phyloP scores from a whole-genome alignment of 176 grass and related monocot genomes.

The Tillandsia leiboldiana region DNA sequence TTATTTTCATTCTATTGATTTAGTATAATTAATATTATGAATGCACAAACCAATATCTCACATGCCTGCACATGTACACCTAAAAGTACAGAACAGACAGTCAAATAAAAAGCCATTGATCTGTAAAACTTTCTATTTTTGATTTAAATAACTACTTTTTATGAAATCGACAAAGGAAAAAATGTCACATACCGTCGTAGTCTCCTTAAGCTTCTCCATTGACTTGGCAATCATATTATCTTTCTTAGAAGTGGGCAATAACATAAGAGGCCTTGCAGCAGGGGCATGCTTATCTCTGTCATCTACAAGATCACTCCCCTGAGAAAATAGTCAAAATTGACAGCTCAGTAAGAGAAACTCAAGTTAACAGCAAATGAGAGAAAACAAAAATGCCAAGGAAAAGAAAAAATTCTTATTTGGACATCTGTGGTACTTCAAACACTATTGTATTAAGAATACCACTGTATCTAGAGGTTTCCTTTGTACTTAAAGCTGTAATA shows the following conservation, averaged over 20 bases:
- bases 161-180: constrained; percentile 11
- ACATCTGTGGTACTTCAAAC: no score
- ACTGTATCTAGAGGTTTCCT: no score
- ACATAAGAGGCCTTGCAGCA: constrained; percentile 15
- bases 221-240: constrained; percentile 82
- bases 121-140: background rate
- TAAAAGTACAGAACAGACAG: background rate
- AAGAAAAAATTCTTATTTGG: no score
- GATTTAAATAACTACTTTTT: background rate
- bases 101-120: background rate
- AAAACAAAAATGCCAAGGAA: no score
- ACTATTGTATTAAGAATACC: no score
- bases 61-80: background rate
- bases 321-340: constrained; percentile 2
- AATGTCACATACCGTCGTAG: constrained; percentile 53
- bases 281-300: constrained; percentile 27
- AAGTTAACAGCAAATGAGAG: background rate
- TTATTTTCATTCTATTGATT: background rate
- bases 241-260: constrained; percentile 38
- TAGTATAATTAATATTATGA: background rate
- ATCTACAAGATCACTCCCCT: constrained; percentile 35
- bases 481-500: no score
- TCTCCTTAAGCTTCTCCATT: constrained; percentile 84
- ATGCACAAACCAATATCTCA: background rate
- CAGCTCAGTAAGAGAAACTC: background rate